These are phyloP conservation scores for Ilyonectria sp. DNA, from an alignment of 2,329 filamentous ascomycete species.

Conservation along the genomic window DNA sequence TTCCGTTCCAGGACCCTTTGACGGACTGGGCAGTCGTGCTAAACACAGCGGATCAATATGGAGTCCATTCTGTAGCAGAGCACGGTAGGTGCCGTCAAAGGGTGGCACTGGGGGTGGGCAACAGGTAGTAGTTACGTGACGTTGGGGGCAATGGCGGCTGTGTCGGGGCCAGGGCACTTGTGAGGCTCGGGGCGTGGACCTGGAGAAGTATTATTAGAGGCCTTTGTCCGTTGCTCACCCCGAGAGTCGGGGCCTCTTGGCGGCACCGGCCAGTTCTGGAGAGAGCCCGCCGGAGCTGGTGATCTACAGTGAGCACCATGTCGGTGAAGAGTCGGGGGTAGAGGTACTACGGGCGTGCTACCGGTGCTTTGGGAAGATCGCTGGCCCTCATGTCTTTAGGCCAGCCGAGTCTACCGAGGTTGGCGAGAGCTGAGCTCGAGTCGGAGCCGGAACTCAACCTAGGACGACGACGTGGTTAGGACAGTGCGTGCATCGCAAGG, in stretches of 20 bases:
- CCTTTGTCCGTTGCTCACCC: neutral
- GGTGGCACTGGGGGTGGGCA: conserved; percentile 18
- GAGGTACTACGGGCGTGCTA: neutral
- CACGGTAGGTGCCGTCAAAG: conserved; percentile 27
- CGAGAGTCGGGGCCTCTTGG: neutral
- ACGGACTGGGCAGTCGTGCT: neutral
- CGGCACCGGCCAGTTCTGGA: neutral
- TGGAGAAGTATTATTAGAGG: neutral
- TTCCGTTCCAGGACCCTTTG: neutral
- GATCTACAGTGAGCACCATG: neutral
- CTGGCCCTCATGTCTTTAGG: neutral
- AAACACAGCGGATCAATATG: neutral
- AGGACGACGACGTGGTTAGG: neutral
- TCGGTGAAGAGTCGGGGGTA: neutral
- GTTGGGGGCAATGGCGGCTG: conserved; percentile 10
- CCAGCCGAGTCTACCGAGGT: conserved; percentile 21
- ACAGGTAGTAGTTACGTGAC: conserved; percentile 13
- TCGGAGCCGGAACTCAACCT: conserved; percentile 1
- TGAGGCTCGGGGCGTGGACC: neutral
- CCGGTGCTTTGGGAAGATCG: neutral
- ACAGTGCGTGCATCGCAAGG: conserved; percentile 10
- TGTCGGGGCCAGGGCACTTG: neutral
- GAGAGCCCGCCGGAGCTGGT: neutral
- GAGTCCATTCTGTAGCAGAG: neutral
- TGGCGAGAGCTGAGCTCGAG: conserved; percentile 5